Evolutionary conservation across 2,329 filamentous ascomycete species (phyloP), one percentile per base, ranked within the genome.

Genomic region (Polychaeton citri): DNA sequence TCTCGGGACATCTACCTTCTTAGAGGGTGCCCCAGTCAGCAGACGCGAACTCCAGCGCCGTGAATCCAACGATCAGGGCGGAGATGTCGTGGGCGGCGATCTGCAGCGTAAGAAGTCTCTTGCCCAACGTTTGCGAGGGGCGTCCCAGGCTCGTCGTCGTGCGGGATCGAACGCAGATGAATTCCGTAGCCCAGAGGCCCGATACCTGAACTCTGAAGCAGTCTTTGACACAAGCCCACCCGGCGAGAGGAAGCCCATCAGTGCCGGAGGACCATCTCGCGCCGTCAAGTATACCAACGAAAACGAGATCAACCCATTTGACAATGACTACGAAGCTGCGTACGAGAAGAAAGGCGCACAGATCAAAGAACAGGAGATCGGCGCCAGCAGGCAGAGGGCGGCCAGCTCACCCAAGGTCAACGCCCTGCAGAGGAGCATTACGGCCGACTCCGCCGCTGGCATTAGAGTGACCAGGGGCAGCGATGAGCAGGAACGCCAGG

Each of bases 81-180:
- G 17, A 41, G 35, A 53, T 18, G 46, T 56, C 13, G 31, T 19
- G 16, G 42, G 43, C 32, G 68, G 69, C 6, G 80, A 81, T 4
- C 61, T 98, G 30, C 76, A 80, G 46, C 78, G 90, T 41, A 96
- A 95, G 70, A 95, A 95, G 66, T 95, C 87, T 19, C 68, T 98
- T 41, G 90, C 86, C 2, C 86, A 95, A 56, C 82, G 87, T 38
- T 81, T 98, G 55, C 80, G 86, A 28, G 81, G 83, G 44, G 86
- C 92, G 50, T 84, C 79, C 55, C 78, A 77, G 42, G 72, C 71
- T n/a, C 72, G 71, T 6, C 74, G 76, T 34, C 71, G 74, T 17
- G 71, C 69, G 39, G 63, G 65, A 17, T 55, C 58, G 19, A 52
- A 46, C 30, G 36, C 40, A n/a, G 42, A 38, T 19, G 49, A 47